Percentiles rank a stretch among this genome's conserved stretches.
These are phyloP conservation scores for Cairneyella variabilis DNA, from an alignment of 495 filamentous ascomycete species.

Conservation along the genomic window DNA sequence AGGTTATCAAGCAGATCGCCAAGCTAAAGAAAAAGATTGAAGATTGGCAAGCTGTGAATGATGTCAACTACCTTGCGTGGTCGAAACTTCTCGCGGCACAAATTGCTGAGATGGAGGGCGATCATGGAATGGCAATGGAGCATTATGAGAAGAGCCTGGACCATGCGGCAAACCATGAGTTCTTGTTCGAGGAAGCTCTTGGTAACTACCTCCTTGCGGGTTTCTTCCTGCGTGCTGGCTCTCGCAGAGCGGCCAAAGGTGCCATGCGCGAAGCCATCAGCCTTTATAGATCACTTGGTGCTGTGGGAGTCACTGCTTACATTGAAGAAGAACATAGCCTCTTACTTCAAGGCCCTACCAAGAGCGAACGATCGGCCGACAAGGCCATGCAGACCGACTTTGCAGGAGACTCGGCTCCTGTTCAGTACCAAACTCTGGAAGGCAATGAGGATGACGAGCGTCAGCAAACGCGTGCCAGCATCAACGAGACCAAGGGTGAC, in stretches of 20 bases:
- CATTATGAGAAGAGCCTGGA: slow-evolving; percentile 75
- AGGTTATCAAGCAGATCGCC: slow-evolving; percentile 53
- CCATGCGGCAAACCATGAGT: slow-evolving; percentile 73
- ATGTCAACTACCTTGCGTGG: slow-evolving; percentile 80
- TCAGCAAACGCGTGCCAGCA: slow-evolving; percentile 40
- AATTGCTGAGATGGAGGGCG: slow-evolving; percentile 58
- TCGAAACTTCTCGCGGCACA: slow-evolving; percentile 70
- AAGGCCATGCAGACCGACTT: slow-evolving; percentile 72
- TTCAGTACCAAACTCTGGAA: slow-evolving; percentile 46
- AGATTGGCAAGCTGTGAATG: slow-evolving; percentile 61
- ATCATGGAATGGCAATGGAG: slow-evolving; percentile 57
- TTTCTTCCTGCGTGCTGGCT: slow-evolving; percentile 66
- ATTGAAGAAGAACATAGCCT: slow-evolving; percentile 69
- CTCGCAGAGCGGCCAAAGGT: slow-evolving; percentile 68
- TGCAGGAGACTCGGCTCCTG: slow-evolving; percentile 55
- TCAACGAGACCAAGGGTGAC: slow-evolving; percentile 53
- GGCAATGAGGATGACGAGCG: slow-evolving; percentile 54
- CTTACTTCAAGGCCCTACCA: slow-evolving; percentile 62
- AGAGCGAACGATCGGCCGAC: slow-evolving; percentile 59
- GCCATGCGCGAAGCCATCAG: slow-evolving; percentile 68
- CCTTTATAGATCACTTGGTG: slow-evolving; percentile 70
- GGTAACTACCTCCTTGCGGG: slow-evolving; percentile 74
- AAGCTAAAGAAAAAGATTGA: slow-evolving; percentile 55
- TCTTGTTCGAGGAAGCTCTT: slow-evolving; percentile 76
- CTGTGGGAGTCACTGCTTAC: slow-evolving; percentile 66